Evolutionary conservation across 148 eudicot genomes (phyloP), one percentile per base, ranked within the genome.

Genomic region (Chenopodium suecicum): DNA sequence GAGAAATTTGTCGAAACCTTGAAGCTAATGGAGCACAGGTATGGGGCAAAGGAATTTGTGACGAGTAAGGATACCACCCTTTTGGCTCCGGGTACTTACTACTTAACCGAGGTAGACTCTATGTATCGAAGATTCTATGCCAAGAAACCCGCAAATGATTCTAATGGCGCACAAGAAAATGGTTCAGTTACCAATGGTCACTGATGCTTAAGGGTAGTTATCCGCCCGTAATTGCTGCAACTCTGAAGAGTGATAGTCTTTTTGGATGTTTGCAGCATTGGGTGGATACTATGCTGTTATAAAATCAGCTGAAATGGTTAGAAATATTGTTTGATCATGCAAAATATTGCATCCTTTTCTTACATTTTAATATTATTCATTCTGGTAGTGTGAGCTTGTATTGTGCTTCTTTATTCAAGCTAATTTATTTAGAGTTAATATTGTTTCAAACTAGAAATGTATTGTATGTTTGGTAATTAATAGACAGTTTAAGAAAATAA

Each of bases 21-120:
- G 95, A 86, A 95, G 88, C 74, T 95, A 37, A 93, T 93, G 98
- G 98, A 95, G 89, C 94, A 92, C 74, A 88, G 97, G 80, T 93
- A 95, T 34, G 97, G 97, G 5, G 90, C 73, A 41, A 95, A 92
- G 85, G 94, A 95, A 86, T 95, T 89, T 34, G 96, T 93, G 66
- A 93, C 97, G 4, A 92, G 85, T 90, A 92, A 95, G 83, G 98
- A 93, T 81, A 86, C 85, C 10, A 89, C 84, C 85, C 91, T 89
- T 84, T 85, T 92, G 47, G 75, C 88, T 75, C 94, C 91, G 1
- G 96, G 95, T 41, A 91, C 96, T 23, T 94, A 92, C 82, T 94
- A 91, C 87, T 88, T 94, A 58, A 94, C 96, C 0, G 93, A 92
- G 85, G 98, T 94, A 17, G 98, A 94, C 79, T 88, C 93, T 73